These are phyloP conservation scores for Vigna reflexopilosa DNA, from an alignment of 306 rosid species.

Conservation along the genomic window DNA sequence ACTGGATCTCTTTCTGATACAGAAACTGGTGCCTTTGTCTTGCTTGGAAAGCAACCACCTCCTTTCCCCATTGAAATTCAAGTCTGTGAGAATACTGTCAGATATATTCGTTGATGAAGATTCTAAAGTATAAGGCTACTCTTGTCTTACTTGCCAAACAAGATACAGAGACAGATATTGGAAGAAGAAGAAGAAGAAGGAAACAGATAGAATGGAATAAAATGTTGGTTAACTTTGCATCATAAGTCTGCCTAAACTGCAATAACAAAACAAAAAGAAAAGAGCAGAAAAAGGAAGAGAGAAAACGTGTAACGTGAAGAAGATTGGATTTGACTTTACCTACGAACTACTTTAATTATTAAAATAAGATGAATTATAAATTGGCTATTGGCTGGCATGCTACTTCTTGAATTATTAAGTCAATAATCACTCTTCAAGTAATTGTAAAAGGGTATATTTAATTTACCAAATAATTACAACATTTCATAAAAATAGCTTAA, in stretches of 20 bases:
- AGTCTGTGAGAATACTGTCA: neutral
- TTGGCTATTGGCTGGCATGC: constrained; percentile 44
- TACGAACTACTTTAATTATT: constrained; percentile 43
- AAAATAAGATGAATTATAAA: constrained; percentile 28
- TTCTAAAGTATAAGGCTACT: constrained; percentile 4
- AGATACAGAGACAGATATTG: constrained; percentile 13
- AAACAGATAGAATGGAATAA: constrained; percentile 3
- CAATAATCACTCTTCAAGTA: neutral
- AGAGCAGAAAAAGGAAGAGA: constrained; percentile 4
- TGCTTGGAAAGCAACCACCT: constrained; percentile 77
- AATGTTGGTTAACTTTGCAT: constrained; percentile 35
- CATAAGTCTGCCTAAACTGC: constrained; percentile 6
- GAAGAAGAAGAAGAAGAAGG: constrained; percentile 17
- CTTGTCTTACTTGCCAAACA: constrained; percentile 36
- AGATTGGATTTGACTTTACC: constrained; percentile 47
- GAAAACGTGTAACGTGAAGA: constrained; percentile 33
- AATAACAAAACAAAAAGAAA: neutral
- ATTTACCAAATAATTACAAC: too few species aligned
- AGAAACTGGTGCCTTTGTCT: constrained; percentile 51
- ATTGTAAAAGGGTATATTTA: neutral
- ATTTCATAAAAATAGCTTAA: too few species aligned
- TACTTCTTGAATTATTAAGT: constrained; percentile 17
- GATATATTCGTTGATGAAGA: neutral
- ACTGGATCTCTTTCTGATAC: constrained; percentile 45
- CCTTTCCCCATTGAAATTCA: constrained; percentile 72